Percentiles rank a stretch among this genome's conserved stretches.
phyloP scores from a whole-genome alignment of 495 filamentous ascomycete species.

The Penicillium ucsense region DNA sequence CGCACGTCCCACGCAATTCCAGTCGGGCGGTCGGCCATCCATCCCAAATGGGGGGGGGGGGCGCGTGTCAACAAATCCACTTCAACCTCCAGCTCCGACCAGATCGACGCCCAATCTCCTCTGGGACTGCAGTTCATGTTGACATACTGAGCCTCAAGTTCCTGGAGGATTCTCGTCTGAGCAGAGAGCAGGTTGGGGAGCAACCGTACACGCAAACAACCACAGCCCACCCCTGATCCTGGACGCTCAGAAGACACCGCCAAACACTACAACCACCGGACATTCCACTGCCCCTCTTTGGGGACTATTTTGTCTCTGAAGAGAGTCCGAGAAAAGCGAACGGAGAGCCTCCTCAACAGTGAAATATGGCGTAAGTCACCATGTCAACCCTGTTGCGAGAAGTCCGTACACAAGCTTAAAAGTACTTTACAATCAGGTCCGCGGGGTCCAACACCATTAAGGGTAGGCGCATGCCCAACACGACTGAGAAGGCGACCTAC shows the following conservation, averaged over 20 bases:
- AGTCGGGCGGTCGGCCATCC: conserved; percentile 11
- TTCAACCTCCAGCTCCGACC: conserved; percentile 3
- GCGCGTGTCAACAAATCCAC: conserved; percentile 13
- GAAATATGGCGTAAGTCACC: conserved; percentile 42
- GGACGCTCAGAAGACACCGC: conserved; percentile 14
- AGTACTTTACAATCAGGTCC: conserved; percentile 20
- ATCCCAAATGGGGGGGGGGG: conserved; percentile 7
- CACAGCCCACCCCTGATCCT: conserved; percentile 9
- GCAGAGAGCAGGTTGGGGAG: not conserved
- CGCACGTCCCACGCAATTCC: not conserved
- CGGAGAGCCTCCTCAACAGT: not conserved
- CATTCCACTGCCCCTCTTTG: conserved; percentile 20
- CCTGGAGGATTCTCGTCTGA: not conserved
- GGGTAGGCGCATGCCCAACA: conserved; percentile 43
- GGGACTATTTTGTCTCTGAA: conserved; percentile 10
- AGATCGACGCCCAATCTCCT: not conserved
- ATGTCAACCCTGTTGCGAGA: no score
- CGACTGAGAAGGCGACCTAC: not conserved
- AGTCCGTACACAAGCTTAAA: not conserved
- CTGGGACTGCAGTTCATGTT: no score
- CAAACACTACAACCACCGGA: conserved; percentile 7
- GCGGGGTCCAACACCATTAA: conserved; percentile 57
- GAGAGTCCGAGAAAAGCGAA: not conserved
- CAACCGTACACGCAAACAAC: not conserved
- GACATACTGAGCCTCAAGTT: no score